These are phyloP conservation scores for Chlamydomonas sp. DNA, from an alignment of 139 green algal species.

Conservation along the genomic window DNA sequence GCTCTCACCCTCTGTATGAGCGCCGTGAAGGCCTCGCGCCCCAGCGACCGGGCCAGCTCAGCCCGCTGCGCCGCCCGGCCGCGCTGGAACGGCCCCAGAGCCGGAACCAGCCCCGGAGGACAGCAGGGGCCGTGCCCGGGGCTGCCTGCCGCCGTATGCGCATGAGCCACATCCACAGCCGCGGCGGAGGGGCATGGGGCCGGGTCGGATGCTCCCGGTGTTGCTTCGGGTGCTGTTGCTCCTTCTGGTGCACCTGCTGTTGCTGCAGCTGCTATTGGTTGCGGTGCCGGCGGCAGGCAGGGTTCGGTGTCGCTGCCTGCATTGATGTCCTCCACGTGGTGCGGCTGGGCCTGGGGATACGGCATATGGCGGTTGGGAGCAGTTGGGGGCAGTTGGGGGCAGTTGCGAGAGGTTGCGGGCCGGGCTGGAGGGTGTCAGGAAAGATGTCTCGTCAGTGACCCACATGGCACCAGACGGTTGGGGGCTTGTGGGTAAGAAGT, in stretches of 20 bases:
- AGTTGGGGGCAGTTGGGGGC: neutral
- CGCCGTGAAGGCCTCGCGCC: neutral
- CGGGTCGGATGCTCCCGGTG: neutral
- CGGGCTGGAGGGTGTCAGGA: no score
- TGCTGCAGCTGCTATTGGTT: neutral
- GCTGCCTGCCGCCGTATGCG: no score
- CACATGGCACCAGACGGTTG: no score
- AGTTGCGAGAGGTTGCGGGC: no score
- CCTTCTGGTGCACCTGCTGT: neutral
- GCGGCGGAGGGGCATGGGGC: neutral
- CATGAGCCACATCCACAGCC: neutral
- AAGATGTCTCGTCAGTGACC: no score
- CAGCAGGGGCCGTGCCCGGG: neutral
- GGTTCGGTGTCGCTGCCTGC: slow-evolving; percentile 35
- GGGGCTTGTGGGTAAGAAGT: neutral
- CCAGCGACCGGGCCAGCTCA: slow-evolving; percentile 16
- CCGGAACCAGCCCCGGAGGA: neutral
- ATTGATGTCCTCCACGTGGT: slow-evolving; percentile 25
- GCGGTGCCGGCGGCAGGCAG: neutral
- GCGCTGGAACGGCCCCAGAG: slow-evolving; percentile 30
- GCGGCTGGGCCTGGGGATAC: slow-evolving; percentile 4
- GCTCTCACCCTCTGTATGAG: slow-evolving; percentile 21
- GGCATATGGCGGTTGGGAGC: neutral
- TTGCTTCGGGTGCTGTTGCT: neutral
- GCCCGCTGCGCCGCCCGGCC: slow-evolving; percentile 19